Percentiles rank a stretch among this genome's conserved stretches.
These are phyloP conservation scores for Nothophoma quercina DNA, from an alignment of 2,329 filamentous ascomycete genomes.

Conservation along the genomic window DNA sequence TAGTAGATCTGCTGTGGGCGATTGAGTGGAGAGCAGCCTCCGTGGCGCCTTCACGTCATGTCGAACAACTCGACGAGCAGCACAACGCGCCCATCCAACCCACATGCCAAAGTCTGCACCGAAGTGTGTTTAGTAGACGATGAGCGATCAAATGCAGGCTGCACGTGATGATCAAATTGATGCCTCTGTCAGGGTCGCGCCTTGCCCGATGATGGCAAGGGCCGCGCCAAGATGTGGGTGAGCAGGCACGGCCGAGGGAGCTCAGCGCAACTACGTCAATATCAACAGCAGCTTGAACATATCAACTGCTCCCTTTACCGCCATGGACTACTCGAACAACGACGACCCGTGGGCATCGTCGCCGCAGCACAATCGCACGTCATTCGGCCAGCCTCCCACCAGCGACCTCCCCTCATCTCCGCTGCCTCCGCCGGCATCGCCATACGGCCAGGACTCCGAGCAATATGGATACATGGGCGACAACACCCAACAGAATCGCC, in stretches of 20 bases:
- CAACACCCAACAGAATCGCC: constrained; percentile 36
- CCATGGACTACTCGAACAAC: constrained; percentile 71
- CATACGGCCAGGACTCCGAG: constrained; percentile 46
- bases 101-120: constrained; percentile 41
- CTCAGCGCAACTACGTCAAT: constrained; percentile 24
- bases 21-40: constrained; percentile 40
- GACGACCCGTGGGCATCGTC: constrained; percentile 71
- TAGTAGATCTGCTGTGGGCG: constrained; percentile 45
- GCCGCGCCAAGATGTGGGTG: constrained; percentile 25
- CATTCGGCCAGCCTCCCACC: constrained; percentile 56
- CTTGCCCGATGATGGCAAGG: constrained; percentile 38
- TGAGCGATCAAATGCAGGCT: neutral
- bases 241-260: constrained; percentile 13
- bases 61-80: constrained; percentile 43
- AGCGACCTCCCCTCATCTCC: constrained; percentile 51
- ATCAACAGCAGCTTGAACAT: constrained; percentile 26
- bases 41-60: constrained; percentile 40
- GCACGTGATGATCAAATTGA: constrained; percentile 38
- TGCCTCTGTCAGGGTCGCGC: constrained; percentile 30
- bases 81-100: constrained; percentile 44
- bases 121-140: constrained; percentile 14
- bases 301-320: constrained; percentile 33
- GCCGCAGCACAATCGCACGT: constrained; percentile 59
- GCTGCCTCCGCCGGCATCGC: constrained; percentile 50
- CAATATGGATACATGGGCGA: constrained; percentile 47